phyloP scores from a whole-genome alignment of 352 stramenopile species.

The Pythium rishiriense region DNA sequence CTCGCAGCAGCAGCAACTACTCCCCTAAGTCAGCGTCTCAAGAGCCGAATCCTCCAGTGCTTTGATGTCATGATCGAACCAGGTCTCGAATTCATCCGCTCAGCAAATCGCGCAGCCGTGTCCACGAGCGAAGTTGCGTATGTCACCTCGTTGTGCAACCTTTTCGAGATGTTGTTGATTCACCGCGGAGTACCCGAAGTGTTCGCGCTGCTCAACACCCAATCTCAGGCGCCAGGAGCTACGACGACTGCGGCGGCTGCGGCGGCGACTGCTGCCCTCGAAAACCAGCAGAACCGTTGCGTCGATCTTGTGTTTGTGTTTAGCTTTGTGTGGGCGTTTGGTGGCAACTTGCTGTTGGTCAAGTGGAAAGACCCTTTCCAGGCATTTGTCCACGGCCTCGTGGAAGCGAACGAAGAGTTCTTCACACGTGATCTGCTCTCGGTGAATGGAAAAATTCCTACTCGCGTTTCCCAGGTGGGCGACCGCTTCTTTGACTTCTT shows the following conservation, averaged over 20 bases:
- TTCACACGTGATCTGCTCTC: slow-evolving; percentile 50
- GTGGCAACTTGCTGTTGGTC: slow-evolving; percentile 52
- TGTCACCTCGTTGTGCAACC: slow-evolving; percentile 50
- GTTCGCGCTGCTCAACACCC: slow-evolving; percentile 28
- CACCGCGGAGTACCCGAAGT: slow-evolving; percentile 40
- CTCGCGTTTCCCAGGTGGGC: slow-evolving; percentile 45
- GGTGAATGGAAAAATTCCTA: slow-evolving; percentile 55
- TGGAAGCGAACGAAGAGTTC: slow-evolving; percentile 48
- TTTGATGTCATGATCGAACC: slow-evolving; percentile 68
- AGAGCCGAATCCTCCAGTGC: slow-evolving; percentile 44
- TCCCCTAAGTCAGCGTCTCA: slow-evolving; percentile 38
- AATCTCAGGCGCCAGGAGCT: slow-evolving; percentile 12
- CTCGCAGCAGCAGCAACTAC: slow-evolving; percentile 1
- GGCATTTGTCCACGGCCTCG: slow-evolving; percentile 46
- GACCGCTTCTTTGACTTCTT: slow-evolving; percentile 70
- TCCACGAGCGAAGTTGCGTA: slow-evolving; percentile 51
- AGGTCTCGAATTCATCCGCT: slow-evolving; percentile 49
- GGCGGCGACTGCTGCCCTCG: slow-evolving; percentile 30
- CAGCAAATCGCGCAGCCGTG: slow-evolving; percentile 39
- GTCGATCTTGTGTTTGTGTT: slow-evolving; percentile 72
- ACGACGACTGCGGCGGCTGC: slow-evolving; percentile 24
- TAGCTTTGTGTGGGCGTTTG: slow-evolving; percentile 74
- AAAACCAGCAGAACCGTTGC: slow-evolving; percentile 52
- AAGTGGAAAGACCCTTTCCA: slow-evolving; percentile 42
- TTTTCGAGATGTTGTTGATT: slow-evolving; percentile 58